Evolutionary conservation across 2,329 filamentous ascomycete species (phyloP).

Genomic region (Cladosporium austrohemisphaericum): DNA sequence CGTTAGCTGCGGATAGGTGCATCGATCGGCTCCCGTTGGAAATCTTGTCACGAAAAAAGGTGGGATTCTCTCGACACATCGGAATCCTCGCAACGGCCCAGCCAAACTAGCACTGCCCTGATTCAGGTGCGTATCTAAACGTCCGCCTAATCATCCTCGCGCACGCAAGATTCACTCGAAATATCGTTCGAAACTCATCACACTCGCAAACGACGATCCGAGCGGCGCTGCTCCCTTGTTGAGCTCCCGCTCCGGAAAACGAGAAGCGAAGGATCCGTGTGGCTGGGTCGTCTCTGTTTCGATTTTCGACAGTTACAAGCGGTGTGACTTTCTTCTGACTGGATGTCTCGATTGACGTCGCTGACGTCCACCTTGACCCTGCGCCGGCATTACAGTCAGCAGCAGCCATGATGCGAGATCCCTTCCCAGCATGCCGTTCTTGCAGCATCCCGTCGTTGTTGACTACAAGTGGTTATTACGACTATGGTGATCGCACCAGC

Average conservation of each 20-base stretch:
- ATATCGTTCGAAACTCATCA: too few relatives aligned
- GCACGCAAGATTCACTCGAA: too few relatives aligned
- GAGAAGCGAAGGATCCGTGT: constrained; percentile 12
- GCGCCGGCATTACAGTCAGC: constrained; percentile 14
- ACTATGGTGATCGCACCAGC: background rate
- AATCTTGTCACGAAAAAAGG: constrained; percentile 12
- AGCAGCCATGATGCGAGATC: constrained; percentile 10
- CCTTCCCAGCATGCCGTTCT: constrained; percentile 3
- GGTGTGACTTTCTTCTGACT: constrained; percentile 12
- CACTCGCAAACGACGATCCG: constrained; percentile 2
- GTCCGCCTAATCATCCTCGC: too few relatives aligned
- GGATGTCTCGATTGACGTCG: background rate
- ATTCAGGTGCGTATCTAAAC: constrained; percentile 6
- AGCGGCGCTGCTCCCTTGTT: constrained; percentile 13
- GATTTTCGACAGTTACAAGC: constrained; percentile 2
- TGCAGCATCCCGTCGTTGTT: constrained; percentile 7
- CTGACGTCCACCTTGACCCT: constrained; percentile 14
- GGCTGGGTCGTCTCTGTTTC: constrained; percentile 6
- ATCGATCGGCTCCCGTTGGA: constrained; percentile 11
- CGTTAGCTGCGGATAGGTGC: constrained; percentile 16
- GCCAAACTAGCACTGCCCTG: constrained; percentile 7
- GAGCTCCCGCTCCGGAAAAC: constrained; percentile 6
- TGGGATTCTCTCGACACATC: constrained; percentile 14
- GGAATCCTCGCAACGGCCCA: constrained; percentile 11
- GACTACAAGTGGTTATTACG: background rate